A percentile compares a stretch with the other conserved stretches of the same genome.
Conservation (phyloP, 139 green algal species). For the Tetradesmus obliquus region DNA sequence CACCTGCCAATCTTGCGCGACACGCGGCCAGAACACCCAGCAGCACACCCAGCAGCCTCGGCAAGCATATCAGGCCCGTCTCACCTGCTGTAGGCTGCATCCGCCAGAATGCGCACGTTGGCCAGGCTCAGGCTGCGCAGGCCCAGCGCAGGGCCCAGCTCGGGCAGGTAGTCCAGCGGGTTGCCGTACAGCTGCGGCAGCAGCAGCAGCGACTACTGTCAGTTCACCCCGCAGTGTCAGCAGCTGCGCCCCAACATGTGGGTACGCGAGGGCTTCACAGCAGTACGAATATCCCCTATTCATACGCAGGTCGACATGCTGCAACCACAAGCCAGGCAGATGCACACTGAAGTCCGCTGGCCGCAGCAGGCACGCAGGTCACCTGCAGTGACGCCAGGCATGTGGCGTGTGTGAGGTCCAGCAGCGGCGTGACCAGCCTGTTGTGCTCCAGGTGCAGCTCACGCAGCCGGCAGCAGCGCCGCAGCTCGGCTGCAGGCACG, state of each 20-base stretch:
- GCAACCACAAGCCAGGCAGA: too few relatives aligned
- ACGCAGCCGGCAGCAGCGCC: constrained; percentile 72
- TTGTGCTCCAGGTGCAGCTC: constrained; percentile 92
- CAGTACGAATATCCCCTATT: too few relatives aligned
- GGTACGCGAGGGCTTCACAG: too few relatives aligned
- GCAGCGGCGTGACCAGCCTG: constrained; percentile 70
- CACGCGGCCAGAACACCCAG: too few relatives aligned
- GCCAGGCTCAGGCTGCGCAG: constrained; percentile 85
- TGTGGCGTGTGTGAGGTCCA: constrained; percentile 29
- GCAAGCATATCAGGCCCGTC: neutral
- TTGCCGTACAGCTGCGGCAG: constrained; percentile 85
- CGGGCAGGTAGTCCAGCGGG: constrained; percentile 94
- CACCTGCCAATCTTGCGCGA: too few relatives aligned
- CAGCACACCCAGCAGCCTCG: neutral
- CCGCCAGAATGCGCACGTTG: constrained; percentile 65
- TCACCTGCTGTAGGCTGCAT: constrained; percentile 33
- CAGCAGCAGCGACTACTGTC: neutral
- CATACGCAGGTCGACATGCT: too few relatives aligned
- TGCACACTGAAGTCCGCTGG: too few relatives aligned
- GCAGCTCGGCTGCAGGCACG: constrained; percentile 77
- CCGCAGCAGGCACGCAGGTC: too few relatives aligned
- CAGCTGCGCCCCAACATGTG: too few relatives aligned
- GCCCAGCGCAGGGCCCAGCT: constrained; percentile 81
- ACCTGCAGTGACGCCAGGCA: constrained; percentile 45
- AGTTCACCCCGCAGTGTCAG: too few relatives aligned